These are phyloP conservation scores for Physcomitrium patens DNA, from an alignment of 225 moss, liverwort and hornwort genomes.

Conservation along the genomic window DNA sequence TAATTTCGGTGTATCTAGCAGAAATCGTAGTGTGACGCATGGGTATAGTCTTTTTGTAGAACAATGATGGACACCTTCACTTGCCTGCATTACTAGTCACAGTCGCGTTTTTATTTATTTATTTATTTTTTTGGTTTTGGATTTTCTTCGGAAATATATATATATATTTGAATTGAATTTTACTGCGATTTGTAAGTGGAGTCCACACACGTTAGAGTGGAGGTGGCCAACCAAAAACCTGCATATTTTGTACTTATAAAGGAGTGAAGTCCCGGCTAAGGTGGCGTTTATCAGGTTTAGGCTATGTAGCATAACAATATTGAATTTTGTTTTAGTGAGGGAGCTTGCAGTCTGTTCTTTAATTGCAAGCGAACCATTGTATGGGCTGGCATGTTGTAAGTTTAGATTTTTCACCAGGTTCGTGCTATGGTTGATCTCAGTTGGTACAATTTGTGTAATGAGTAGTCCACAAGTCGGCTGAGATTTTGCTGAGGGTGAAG, in stretches of 20 bases:
- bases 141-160: too few species aligned
- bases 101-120: background rate
- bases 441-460: background rate
- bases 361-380: background rate
- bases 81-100: constrained; percentile 5
- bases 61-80: background rate
- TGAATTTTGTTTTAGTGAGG: constrained; percentile 17
- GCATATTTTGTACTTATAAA: background rate
- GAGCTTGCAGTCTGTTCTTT: constrained; percentile 21
- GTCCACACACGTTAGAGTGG: background rate
- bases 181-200: background rate
- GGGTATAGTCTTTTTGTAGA: background rate
- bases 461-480: background rate
- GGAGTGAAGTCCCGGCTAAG: constrained; percentile 8
- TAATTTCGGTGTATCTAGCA: too few species aligned
- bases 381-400: constrained; percentile 15
- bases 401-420: background rate
- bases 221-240: constrained; percentile 3
- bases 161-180: too few species aligned
- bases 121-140: too few species aligned
- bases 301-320: constrained; percentile 11
- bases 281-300: constrained; percentile 17
- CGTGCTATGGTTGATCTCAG: background rate
- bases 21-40: background rate
- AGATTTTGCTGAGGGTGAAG: background rate